phyloP scores from a whole-genome alignment of 2,329 filamentous ascomycete species.

The Polychaeton citri region DNA sequence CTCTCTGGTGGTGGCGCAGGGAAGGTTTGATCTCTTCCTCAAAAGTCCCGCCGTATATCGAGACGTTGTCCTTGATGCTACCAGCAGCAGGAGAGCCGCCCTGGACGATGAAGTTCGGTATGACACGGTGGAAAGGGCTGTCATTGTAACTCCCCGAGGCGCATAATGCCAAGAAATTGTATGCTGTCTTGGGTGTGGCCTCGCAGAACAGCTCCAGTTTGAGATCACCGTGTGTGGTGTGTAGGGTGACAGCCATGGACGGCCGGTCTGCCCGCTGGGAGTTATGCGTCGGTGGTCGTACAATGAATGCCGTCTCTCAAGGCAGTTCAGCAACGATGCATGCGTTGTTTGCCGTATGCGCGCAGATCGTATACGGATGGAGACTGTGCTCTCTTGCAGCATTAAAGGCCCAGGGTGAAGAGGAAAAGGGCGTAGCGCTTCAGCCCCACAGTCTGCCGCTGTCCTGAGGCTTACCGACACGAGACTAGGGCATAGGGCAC shows the following conservation, averaged over 20 bases:
- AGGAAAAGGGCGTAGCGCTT: too few relatives aligned
- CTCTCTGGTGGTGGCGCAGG: constrained; percentile 82
- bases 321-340: too few relatives aligned
- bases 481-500: too few relatives aligned
- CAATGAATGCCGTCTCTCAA: too few relatives aligned
- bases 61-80: constrained; percentile 34
- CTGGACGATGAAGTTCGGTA: constrained; percentile 71
- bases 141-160: constrained; percentile 63
- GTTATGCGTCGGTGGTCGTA: too few relatives aligned
- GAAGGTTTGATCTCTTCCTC: constrained; percentile 66
- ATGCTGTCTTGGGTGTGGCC: constrained; percentile 76
- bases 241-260: constrained; percentile 51
- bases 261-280: too few relatives aligned
- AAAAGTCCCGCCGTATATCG: constrained; percentile 60
- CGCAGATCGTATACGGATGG: too few relatives aligned
- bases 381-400: too few relatives aligned
- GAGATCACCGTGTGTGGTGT: constrained; percentile 78
- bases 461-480: too few relatives aligned
- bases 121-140: constrained; percentile 68
- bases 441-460: too few relatives aligned
- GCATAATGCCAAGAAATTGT: constrained; percentile 83
- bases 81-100: constrained; percentile 45
- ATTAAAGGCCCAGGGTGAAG: too few relatives aligned
- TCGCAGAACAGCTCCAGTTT: constrained; percentile 97
- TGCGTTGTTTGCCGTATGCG: too few relatives aligned